Evolutionary conservation across 176 grass and related monocot genomes (phyloP).

Genomic region (Aegilops bicornis): DNA sequence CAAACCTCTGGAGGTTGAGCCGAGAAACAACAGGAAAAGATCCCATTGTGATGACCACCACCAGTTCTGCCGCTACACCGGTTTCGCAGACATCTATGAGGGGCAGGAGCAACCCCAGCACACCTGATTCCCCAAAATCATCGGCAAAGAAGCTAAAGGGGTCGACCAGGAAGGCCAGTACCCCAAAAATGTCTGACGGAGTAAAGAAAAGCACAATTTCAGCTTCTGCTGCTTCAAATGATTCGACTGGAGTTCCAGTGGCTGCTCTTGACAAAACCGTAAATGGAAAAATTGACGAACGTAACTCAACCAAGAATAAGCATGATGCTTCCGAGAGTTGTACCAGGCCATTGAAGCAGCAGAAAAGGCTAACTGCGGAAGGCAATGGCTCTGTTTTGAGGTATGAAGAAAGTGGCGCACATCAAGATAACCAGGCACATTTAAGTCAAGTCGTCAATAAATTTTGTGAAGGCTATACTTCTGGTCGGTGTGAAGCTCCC

Average conservation of each 20-base stretch:
- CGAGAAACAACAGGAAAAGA: conserved; percentile 46
- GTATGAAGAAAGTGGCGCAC: conserved; percentile 4
- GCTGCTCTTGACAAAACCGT: neutral
- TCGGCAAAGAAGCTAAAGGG: conserved; percentile 12
- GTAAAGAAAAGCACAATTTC: neutral
- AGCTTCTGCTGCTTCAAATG: conserved; percentile 11
- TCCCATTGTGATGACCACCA: neutral
- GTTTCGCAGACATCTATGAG: conserved; percentile 19
- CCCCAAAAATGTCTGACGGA: conserved; percentile 18
- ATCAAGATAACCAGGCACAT: conserved; percentile 11
- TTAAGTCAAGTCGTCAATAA: neutral
- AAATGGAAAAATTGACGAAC: conserved; percentile 21
- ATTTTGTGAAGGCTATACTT: conserved; percentile 6
- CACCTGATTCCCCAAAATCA: conserved; percentile 4
- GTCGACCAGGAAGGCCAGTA: neutral
- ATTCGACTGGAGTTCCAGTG: conserved; percentile 8
- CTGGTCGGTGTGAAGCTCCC: conserved; percentile 11
- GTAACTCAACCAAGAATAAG: neutral
- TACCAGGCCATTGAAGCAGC: conserved; percentile 22
- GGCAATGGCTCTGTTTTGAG: neutral
- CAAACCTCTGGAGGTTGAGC: conserved; percentile 55
- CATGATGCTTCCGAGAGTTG: neutral
- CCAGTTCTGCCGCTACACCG: neutral
- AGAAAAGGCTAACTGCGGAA: conserved; percentile 28
- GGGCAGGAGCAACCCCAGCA: conserved; percentile 3